These are phyloP conservation scores for Ramularia endophylla DNA, from an alignment of 2,329 filamentous ascomycete genomes.

Conservation along the genomic window DNA sequence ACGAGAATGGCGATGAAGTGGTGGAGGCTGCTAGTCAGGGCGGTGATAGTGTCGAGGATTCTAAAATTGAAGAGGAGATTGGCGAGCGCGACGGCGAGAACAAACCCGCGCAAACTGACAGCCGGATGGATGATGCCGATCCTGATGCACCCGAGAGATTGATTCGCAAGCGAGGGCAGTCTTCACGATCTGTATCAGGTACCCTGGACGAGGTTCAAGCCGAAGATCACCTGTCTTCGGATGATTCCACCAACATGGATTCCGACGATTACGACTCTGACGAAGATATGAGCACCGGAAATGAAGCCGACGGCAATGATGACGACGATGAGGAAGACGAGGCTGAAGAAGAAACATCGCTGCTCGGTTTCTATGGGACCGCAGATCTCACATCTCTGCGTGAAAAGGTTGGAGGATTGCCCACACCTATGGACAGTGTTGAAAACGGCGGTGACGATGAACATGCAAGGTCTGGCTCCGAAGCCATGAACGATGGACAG, in stretches of 20 bases:
- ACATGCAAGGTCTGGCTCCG: conserved; percentile 15
- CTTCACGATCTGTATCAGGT: conserved; percentile 3
- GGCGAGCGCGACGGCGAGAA: no score
- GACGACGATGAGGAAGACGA: conserved; percentile 26
- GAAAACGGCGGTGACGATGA: conserved; percentile 23
- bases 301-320: conserved; percentile 29
- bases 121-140: conserved; percentile 3
- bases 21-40: conserved; percentile 6
- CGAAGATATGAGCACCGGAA: conserved; percentile 32
- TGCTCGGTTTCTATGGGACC: conserved; percentile 24
- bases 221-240: conserved; percentile 32
- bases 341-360: conserved; percentile 20
- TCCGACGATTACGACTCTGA: conserved; percentile 30
- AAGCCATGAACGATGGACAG: conserved; percentile 14
- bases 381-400: conserved; percentile 21
- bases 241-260: conserved; percentile 36
- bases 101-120: no score
- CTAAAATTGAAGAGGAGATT: conserved; percentile 9
- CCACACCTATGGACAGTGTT: conserved; percentile 29
- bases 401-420: conserved; percentile 26
- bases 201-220: conserved; percentile 34
- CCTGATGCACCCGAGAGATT: background rate
- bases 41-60: conserved; percentile 5
- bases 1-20: conserved; percentile 11
- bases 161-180: conserved; percentile 1